Percentiles rank a stretch among this genome's conserved stretches.
phyloP scores from a whole-genome alignment of 2,329 filamentous ascomycete species.

The Alternaria consortialis region DNA sequence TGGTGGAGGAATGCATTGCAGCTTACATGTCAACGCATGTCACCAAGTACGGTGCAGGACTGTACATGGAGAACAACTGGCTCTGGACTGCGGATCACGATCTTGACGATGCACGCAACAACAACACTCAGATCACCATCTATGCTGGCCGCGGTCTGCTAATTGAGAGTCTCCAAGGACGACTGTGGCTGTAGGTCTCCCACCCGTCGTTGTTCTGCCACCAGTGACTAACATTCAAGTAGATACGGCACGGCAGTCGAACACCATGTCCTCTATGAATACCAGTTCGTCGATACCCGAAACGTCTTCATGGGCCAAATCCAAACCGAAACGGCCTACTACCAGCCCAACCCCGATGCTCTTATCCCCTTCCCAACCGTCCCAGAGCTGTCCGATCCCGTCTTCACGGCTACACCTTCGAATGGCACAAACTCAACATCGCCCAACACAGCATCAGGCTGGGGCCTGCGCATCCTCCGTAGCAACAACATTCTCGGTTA shows the following conservation, averaged over 20 bases:
- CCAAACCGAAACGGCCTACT: conserved; percentile 88
- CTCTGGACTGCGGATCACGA: conserved; percentile 87
- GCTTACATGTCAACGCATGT: conserved; percentile 67
- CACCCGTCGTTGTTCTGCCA: conserved; percentile 59
- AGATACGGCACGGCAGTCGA: conserved; percentile 73
- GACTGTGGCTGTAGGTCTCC: conserved; percentile 61
- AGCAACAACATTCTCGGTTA: conserved; percentile 66
- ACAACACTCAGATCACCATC: conserved; percentile 73
- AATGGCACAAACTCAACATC: conserved; percentile 17
- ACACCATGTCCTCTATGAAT: conserved; percentile 74
- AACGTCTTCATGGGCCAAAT: conserved; percentile 85
- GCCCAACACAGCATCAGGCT: conserved; percentile 58
- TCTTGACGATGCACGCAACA: conserved; percentile 75
- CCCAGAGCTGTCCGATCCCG: conserved; percentile 69
- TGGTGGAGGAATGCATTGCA: conserved; percentile 73
- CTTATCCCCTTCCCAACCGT: conserved; percentile 70
- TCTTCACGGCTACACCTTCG: conserved; percentile 60
- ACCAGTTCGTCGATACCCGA: conserved; percentile 79
- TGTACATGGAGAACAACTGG: conserved; percentile 91
- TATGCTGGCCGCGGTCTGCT: conserved; percentile 86
- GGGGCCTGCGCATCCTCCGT: conserved; percentile 70
- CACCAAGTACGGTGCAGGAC: conserved; percentile 62
- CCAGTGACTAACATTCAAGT: conserved; percentile 11
- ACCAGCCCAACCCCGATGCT: conserved; percentile 82
- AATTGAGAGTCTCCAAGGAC: conserved; percentile 65